phyloP scores from a whole-genome alignment of 2,329 filamentous ascomycete genomes.

The Xylaria sp. region DNA sequence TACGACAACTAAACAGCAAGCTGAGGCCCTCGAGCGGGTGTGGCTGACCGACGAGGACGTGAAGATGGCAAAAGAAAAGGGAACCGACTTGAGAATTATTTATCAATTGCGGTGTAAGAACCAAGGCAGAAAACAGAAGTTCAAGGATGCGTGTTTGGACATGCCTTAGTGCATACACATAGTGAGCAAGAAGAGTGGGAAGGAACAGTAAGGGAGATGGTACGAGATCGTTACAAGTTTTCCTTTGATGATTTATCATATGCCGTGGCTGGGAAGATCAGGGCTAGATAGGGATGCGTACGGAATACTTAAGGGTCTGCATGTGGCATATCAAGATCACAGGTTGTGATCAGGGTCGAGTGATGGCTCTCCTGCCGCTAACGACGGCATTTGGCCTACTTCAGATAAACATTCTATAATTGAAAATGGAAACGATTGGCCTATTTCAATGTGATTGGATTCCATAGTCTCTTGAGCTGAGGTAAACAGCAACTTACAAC shows the following conservation, averaged over 20 bases:
- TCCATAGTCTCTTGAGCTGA: background rate
- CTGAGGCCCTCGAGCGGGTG: conserved; percentile 16
- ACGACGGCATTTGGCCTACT: background rate
- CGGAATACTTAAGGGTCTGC: background rate
- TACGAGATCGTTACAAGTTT: background rate
- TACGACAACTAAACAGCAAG: conserved; percentile 24
- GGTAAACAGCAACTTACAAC: background rate
- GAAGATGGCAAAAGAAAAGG: conserved; percentile 5
- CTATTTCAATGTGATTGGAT: background rate
- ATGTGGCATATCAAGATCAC: background rate
- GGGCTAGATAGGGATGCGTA: background rate
- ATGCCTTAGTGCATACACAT: conserved; percentile 22
- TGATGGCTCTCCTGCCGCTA: background rate
- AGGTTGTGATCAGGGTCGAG: background rate
- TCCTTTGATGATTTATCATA: background rate
- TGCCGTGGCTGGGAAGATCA: background rate
- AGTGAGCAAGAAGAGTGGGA: background rate
- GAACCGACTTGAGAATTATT: background rate
- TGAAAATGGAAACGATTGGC: background rate
- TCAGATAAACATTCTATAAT: background rate
- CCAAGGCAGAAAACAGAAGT: background rate
- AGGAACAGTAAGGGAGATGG: background rate
- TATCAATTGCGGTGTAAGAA: conserved; percentile 12
- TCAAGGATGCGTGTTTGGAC: conserved; percentile 15
- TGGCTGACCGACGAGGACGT: conserved; percentile 26